phyloP scores from a whole-genome alignment of 768 basidiomycete species.

The Atractiella rhizophila region DNA sequence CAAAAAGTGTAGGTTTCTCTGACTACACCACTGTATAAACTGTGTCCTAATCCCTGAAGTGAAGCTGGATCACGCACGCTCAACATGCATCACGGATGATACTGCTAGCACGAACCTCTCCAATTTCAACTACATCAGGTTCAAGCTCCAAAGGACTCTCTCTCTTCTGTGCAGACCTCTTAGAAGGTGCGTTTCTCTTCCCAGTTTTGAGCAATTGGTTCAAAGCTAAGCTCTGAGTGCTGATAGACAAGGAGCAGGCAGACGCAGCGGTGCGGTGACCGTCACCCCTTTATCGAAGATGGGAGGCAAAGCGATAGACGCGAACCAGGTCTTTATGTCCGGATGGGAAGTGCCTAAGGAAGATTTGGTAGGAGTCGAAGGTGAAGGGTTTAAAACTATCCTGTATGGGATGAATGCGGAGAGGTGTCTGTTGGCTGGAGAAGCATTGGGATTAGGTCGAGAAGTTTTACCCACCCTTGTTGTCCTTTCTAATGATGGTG shows the following conservation, averaged over 20 bases:
- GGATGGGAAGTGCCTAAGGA: conserved; percentile 6
- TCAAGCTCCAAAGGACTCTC: conserved; percentile 9
- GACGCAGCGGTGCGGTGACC: too few relatives aligned
- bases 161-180: conserved; percentile 10
- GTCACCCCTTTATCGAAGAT: conserved; percentile 11
- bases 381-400: conserved; percentile 15
- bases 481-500: too few relatives aligned
- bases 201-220: too few relatives aligned
- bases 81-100: conserved; percentile 11
- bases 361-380: conserved; percentile 11
- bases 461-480: too few relatives aligned
- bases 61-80: conserved; percentile 7
- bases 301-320: conserved; percentile 14
- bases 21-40: too few relatives aligned
- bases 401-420: conserved; percentile 18
- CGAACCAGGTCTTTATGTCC: conserved; percentile 14
- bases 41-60: not conserved
- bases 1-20: conserved; percentile 5
- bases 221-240: not conserved
- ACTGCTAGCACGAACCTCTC: conserved; percentile 11
- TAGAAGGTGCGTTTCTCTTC: not conserved
- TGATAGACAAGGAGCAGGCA: too few relatives aligned
- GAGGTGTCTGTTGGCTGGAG: conserved; percentile 13
- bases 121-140: not conserved
- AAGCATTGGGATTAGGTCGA: conserved; percentile 12